A percentile compares a stretch with the other conserved stretches of the same genome.
These are phyloP conservation scores for Lactarius quietus DNA, from an alignment of 768 basidiomycete species.

Conservation along the genomic window DNA sequence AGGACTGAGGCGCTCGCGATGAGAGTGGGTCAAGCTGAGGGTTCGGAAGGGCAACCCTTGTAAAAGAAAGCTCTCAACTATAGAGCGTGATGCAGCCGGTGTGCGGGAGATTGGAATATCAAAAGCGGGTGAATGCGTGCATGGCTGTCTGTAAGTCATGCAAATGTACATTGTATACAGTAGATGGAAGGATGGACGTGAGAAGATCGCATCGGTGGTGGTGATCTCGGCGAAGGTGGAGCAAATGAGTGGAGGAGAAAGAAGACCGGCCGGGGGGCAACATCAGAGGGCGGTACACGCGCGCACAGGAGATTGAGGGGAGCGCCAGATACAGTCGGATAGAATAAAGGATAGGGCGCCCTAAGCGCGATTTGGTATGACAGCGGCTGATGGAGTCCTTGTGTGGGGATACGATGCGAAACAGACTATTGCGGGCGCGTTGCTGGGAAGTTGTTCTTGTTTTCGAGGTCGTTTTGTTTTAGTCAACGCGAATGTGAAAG, in stretches of 20 bases:
- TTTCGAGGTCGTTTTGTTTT: background rate
- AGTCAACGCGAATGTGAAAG: background rate
- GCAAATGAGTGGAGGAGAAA: constrained; percentile 9
- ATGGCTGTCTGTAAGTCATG: background rate
- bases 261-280: constrained; percentile 7
- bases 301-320: constrained; percentile 18
- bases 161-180: background rate
- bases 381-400: constrained; percentile 18
- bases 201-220: constrained; percentile 22
- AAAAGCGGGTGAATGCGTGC: constrained; percentile 11
- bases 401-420: constrained; percentile 7
- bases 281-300: constrained; percentile 4
- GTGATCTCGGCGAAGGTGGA: constrained; percentile 24
- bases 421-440: constrained; percentile 12
- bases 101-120: constrained; percentile 19
- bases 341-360: constrained; percentile 18
- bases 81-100: constrained; percentile 15
- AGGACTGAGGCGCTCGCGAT: constrained; percentile 11
- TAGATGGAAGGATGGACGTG: constrained; percentile 12
- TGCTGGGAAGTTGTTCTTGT: constrained; percentile 13
- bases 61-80: constrained; percentile 1
- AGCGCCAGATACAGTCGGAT: constrained; percentile 5
- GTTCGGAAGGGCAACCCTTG: constrained; percentile 9
- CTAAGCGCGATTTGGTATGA: constrained; percentile 21
- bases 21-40: constrained; percentile 1